Base-by-base conservation (phyloP, 768 basidiomycete species). In the Strobilomyces echinocephalus region DNA sequence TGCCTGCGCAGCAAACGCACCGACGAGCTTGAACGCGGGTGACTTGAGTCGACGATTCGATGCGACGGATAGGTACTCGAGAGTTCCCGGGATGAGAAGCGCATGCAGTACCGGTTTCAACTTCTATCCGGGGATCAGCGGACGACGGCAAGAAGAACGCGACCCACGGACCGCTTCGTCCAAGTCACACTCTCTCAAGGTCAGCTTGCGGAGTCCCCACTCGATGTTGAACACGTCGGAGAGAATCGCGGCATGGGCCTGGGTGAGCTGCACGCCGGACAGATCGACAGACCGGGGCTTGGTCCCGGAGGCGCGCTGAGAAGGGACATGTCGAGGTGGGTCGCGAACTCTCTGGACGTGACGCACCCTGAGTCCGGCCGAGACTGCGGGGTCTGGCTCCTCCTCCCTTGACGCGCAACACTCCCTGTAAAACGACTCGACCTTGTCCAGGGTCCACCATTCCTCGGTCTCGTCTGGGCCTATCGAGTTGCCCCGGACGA, bases 201-300 rank as follows among this genome's bases (percentile, higher is more conserved):
- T 84, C 20, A 95, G 74, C 62, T 92, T 95, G 26, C 87, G 77
- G 18, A 97, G 73, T 0, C 94, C 95, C 89, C 94, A 97, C 69
- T 97, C 92, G 53, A 97, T 86, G 8, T 84, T 82, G 58, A 98
- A 84, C 14, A 97, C 83, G 69, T 98, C 95, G 0, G 95, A 87
- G 16, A 99, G 77, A 16, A 93, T 84, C 12, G 86, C 84, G 0
- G 91, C 87, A 0, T 82, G 76, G 2, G 83, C 78, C 2, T 78
- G 68, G 1, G 82, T 87, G 18, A 98, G 76, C 61, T 85, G 86
- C 20, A 87, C 82, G 10, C 88, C 82, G 2, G 91, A 86, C n/a
- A 92, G 74, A 67, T 93, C 88, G 16, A 94, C 78, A 0, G 84
- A 76, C 16, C 91, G 80, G 0, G 91, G 90, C 39, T 72, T 76